These are phyloP conservation scores for Cucumis hystrix DNA, from an alignment of 306 rosid genomes.

Conservation along the genomic window DNA sequence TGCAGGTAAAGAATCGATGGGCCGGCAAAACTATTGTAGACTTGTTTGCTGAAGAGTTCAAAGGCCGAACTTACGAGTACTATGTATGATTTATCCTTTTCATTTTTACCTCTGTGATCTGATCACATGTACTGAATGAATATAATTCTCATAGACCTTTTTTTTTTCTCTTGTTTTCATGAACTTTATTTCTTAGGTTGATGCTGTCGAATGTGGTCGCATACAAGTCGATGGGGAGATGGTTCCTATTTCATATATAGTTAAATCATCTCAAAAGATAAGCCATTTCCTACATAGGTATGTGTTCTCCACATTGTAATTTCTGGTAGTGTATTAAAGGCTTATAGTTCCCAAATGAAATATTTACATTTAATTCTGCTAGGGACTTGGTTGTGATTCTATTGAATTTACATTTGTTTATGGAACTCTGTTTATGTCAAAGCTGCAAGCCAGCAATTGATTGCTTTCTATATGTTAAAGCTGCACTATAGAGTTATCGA, in stretches of 20 bases:
- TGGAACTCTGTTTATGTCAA: background rate
- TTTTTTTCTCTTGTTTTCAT: background rate
- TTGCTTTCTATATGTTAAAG: background rate
- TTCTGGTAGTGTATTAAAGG: background rate
- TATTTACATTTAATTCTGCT: background rate
- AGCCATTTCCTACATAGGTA: conserved; percentile 85
- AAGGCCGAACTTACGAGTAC: conserved; percentile 78
- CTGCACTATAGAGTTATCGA: conserved; percentile 10
- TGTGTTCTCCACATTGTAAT: background rate
- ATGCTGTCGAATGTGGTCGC: conserved; percentile 44
- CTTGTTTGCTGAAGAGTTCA: conserved; percentile 80
- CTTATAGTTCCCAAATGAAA: background rate
- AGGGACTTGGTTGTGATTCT: background rate
- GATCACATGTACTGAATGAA: background rate
- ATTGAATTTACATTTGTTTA: background rate
- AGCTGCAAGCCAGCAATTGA: background rate
- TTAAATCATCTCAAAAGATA: conserved; percentile 66
- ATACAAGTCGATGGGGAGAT: conserved; percentile 40
- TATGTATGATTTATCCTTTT: conserved; percentile 31
- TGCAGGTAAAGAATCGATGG: conserved; percentile 89
- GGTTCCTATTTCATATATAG: conserved; percentile 32
- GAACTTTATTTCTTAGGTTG: conserved; percentile 21
- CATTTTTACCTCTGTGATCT: background rate
- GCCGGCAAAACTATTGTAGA: conserved; percentile 81
- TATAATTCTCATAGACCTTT: background rate